Evolutionary conservation across 2,329 filamentous ascomycete genomes (phyloP), one percentile per base, ranked within the genome.

Genomic region (Tolypocladium guangdongense): DNA sequence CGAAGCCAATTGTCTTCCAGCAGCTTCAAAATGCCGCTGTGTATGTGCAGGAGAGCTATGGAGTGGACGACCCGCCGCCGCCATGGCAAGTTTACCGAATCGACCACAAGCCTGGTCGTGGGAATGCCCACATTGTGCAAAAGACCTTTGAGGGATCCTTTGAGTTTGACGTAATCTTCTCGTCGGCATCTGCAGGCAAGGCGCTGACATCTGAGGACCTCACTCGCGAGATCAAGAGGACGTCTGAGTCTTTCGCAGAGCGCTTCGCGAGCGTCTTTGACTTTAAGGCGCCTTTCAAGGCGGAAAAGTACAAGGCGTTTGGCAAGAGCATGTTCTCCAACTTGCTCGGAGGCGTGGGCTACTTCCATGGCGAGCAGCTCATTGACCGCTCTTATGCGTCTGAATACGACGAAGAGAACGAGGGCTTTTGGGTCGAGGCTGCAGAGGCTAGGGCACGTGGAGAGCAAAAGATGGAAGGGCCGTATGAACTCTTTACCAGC

Each of bases 401-500:
- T 11, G 92, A 95, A 63, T 97, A 97, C 60, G 90, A 96, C 12
- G 93, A 99, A 71, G 90, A 95, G 59, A 88, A 90, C 55, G 93
- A 97, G 69, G 87, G 88, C 0, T 97, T 97, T 71, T 96, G 92
- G 91, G 86, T 93, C 65, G 91, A 95, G 60, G 83, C 93, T 20
- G 90, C 86, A 2, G 85, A 87, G 63, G 92, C 91, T 5, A 81
- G 90, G 54, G 79, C 75, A 27, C 82, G 83, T 55, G 84, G 82
- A 53, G 71, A 82, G 58, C 84, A 90, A 58, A 76, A 82, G 55
- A 71, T 86, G 0, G 90, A 95, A 64, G 89, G 89, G 0, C 90
- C 92, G 1, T 88, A 86, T 52, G 89, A 96, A 67, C 80, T 99
- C 2, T 97, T 91, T 67, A 95, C 91, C 7, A 89, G 85, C 62